Evolutionary conservation across 225 moss, liverwort and hornwort species (phyloP).

Genomic region (Physcomitrium patens): DNA sequence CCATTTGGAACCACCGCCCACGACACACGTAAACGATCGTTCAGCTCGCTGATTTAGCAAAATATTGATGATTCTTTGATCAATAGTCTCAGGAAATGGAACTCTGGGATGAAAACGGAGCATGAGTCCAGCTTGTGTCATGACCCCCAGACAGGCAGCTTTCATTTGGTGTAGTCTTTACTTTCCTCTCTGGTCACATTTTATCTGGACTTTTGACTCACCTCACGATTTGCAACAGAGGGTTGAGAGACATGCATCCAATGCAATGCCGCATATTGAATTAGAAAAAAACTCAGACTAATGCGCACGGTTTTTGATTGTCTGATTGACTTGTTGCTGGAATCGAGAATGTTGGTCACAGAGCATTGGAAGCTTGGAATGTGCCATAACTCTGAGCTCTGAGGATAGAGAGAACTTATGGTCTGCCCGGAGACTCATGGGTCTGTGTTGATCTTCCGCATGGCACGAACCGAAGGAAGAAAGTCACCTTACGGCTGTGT

Average conservation of each 20-base stretch:
- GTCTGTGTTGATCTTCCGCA: conserved; percentile 49
- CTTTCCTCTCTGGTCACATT: no score
- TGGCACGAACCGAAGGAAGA: conserved; percentile 58
- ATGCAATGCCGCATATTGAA: neutral
- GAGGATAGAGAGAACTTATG: conserved; percentile 25
- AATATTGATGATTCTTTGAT: no score
- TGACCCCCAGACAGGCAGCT: no score
- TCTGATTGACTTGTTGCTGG: neutral
- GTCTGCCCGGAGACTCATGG: conserved; percentile 44
- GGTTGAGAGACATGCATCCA: neutral
- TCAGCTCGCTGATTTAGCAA: no score
- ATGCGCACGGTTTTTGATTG: neutral
- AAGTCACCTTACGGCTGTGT: conserved; percentile 33
- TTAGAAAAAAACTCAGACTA: neutral
- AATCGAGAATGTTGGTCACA: neutral
- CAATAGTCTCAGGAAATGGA: no score
- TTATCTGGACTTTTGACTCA: no score
- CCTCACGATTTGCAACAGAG: neutral
- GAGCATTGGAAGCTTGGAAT: conserved; percentile 2
- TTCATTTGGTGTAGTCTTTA: no score
- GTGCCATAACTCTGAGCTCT: conserved; percentile 1
- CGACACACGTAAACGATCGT: no score
- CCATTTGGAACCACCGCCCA: no score
- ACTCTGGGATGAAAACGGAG: no score
- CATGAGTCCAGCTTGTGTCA: no score